Evolutionary conservation across 345 rosid genomes (phyloP).

Genomic region (Geranium rotundifolium): DNA sequence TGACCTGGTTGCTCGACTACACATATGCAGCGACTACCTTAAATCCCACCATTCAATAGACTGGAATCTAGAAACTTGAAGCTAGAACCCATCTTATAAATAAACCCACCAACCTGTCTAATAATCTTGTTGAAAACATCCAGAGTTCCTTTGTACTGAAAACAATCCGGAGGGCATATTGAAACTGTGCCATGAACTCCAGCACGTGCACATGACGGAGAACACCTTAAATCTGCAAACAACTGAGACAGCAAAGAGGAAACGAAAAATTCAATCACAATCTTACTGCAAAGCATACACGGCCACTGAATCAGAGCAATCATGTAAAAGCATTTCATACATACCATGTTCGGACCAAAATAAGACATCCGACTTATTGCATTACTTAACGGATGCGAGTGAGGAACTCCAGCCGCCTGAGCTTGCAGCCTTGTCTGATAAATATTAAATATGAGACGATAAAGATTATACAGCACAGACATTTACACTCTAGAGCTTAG

Average conservation of each 20-base stretch:
- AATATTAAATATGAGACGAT: not conserved
- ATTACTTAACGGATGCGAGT: slow-evolving; percentile 87
- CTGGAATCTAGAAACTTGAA: no score
- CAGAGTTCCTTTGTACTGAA: slow-evolving; percentile 90
- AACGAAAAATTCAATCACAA: slow-evolving; percentile 3
- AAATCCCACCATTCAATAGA: no score
- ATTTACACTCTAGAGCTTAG: not conserved
- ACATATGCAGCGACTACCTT: no score
- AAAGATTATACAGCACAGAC: not conserved
- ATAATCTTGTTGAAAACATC: slow-evolving; percentile 87
- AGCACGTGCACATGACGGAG: slow-evolving; percentile 88
- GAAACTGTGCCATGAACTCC: slow-evolving; percentile 97
- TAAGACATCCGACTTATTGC: slow-evolving; percentile 69
- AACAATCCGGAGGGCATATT: slow-evolving; percentile 97
- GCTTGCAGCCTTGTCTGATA: slow-evolving; percentile 87
- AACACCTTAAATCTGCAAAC: slow-evolving; percentile 90
- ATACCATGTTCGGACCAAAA: slow-evolving; percentile 90
- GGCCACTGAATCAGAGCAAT: no score
- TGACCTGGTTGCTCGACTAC: no score
- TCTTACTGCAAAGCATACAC: not conserved
- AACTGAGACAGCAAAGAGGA: slow-evolving; percentile 33
- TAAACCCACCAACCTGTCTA: slow-evolving; percentile 54
- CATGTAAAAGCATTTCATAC: slow-evolving; percentile 1
- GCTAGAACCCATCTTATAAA: no score
- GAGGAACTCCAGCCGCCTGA: slow-evolving; percentile 87